Percentiles rank a stretch among this genome's conserved stretches.
phyloP scores from a whole-genome alignment of 257 asterid species.

The Nicotiana benthamiana region DNA sequence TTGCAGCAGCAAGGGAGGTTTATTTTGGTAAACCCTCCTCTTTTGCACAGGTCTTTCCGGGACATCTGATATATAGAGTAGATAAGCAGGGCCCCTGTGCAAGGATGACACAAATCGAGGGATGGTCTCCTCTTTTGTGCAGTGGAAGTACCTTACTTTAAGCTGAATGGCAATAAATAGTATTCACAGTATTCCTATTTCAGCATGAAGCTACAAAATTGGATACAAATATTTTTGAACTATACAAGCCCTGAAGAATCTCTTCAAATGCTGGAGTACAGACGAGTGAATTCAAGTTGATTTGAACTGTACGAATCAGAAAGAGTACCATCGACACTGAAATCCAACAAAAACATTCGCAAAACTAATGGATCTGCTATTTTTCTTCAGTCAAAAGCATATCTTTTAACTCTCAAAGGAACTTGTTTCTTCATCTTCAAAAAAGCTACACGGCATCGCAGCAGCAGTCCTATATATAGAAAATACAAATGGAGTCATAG shows the following conservation, averaged over 20 bases:
- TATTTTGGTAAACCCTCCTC: background rate
- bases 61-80: background rate
- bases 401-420: slow-evolving; percentile 38
- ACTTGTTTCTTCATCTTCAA: slow-evolving; percentile 61
- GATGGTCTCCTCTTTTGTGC: background rate
- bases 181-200: background rate
- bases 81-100: background rate
- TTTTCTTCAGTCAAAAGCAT: background rate
- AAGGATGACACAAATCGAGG: background rate
- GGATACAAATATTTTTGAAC: background rate
- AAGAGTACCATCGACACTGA: background rate
- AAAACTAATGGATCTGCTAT: background rate
- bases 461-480: slow-evolving; percentile 33
- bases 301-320: background rate
- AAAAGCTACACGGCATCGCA: slow-evolving; percentile 55
- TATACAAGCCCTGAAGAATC: background rate
- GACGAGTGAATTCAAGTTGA: background rate
- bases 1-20: background rate
- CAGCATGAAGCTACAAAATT: background rate
- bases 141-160: background rate
- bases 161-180: background rate
- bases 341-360: background rate
- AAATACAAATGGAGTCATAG: slow-evolving; percentile 1
- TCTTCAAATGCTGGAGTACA: background rate
- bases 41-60: background rate